Base-by-base conservation (phyloP, 441 rosid genomes). In the Populus tomentosa region DNA sequence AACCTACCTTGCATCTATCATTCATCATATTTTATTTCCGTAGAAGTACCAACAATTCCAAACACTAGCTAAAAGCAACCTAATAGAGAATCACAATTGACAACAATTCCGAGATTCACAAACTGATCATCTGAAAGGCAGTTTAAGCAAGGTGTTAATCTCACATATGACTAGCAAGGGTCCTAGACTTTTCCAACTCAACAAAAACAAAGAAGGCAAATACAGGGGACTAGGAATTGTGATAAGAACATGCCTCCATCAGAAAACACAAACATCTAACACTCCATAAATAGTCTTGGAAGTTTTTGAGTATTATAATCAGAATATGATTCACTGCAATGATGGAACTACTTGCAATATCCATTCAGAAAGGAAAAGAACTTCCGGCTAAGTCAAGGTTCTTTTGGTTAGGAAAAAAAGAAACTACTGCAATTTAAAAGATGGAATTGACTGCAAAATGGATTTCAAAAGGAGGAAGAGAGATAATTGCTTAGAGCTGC, bases 1-100 rank as follows among this genome's bases (percentile, higher is more conserved):
- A 75, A 80, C 63, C 63, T 9, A 71, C 53, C 2, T 26, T 10
- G 63, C 73, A 75, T 74, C 63, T 40, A 46, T 56, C 50, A 69
- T 67, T 42, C 21, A 61, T 4, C 66, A 30, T 56, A 67, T 42
- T 11, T 20, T 6, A 68, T 33, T 61, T 76, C 35, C 56, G 36
- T 23, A 18, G n/a, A 56, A 53, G 9, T 68, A 21, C 36, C 59
- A 3, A 46, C 14, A 46, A 13, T 13, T 13, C 56, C 20, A 46
- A 46, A 46, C 23, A 50, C 56, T 13, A 46, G 14, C 56, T 46
- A 46, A 38, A 20, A 24, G 4, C 28, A 59, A 23, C 35, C 33
- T 50, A n/a, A 11, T 21, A 13, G 28, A 21, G 32, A 24, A 69
- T 26, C 59, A 46, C 56, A 46, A 46, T 4, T 14, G 56, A 38